Evolutionary conservation across 192 early-diverging fungal genomes (phyloP), one percentile per base, ranked within the genome.

Genomic region (Gamsiella multidivaricata): DNA sequence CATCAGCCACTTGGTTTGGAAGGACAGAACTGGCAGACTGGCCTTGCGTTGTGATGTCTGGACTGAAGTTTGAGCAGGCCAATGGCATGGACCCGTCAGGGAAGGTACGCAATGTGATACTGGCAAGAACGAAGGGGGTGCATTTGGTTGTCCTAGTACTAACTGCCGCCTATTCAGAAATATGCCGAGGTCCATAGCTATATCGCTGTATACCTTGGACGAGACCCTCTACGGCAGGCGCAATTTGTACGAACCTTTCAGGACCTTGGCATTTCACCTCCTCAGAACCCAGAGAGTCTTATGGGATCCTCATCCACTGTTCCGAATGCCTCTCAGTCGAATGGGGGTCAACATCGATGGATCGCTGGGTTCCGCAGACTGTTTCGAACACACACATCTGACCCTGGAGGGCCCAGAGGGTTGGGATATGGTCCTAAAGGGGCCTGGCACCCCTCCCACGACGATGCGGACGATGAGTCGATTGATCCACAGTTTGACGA

Each of bases 11-110:
- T 23, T 78, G 74, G 74, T 78, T 78, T 23, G 59, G 59, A 3
- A 68, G 53, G 31, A 68, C 74, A 7, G 65, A 63, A 41, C 23
- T 78, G 61, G 74, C 74, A 9, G 74, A 78, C 18, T 78, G 74
- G 74, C 74, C 74, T 3, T 78, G 74, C 22, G 74, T 78, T 0
- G 65, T 78, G n/a, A 78, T 78, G 74, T 56, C 74, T 36, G 74
- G 74, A 36, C 66, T 68, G 8, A 78, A 78, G 39, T 78, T 78
- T 45, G 74, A 78, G 17, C 74, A 69, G 31, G 65, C 65, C 3
- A 69, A 78, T 12, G 39, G 46, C 9, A 31, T 17, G 10, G 65
- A 78, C 9, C 43, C 61, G 15, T 62, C 63, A 37, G 64, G 59
- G n/a, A 76, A 73, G 49, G 70, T 73, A 61, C 18, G 17, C 2